phyloP scores from a whole-genome alignment of 23 red algal genomes.

The Chondrus crispus region DNA sequence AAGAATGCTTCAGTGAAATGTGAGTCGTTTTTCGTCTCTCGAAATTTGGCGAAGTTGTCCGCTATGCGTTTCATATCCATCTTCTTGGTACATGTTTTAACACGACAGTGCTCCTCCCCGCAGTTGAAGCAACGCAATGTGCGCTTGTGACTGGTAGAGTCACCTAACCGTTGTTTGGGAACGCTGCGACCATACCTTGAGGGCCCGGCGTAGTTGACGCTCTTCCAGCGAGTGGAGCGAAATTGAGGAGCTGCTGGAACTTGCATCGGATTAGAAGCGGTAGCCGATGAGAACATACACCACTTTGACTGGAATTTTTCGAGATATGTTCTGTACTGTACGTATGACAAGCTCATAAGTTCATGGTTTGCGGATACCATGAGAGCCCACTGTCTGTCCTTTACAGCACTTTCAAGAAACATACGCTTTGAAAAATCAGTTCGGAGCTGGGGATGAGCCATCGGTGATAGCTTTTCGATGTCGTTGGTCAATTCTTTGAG shows the following conservation, averaged over 20 bases:
- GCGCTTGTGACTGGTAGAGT: neutral
- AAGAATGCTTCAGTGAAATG: neutral
- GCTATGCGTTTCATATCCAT: constrained; percentile 22
- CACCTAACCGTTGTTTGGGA: no score
- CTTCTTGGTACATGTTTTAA: neutral
- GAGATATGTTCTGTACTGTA: neutral
- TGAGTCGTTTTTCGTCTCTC: neutral
- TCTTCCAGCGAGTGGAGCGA: neutral
- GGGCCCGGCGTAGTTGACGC: neutral
- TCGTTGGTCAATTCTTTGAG: neutral
- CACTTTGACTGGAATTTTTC: neutral
- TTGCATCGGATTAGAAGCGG: no score
- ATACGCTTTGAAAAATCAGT: neutral
- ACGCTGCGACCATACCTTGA: neutral
- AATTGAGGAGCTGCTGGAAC: neutral
- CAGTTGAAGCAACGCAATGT: constrained; percentile 13
- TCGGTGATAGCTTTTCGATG: neutral
- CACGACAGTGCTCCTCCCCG: neutral
- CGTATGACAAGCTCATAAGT: neutral
- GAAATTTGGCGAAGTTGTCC: neutral
- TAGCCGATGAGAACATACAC: neutral
- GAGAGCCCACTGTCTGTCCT: neutral
- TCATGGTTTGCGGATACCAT: neutral
- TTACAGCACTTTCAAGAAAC: neutral
- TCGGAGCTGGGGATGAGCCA: neutral